Percentiles rank a stretch among this genome's conserved stretches.
phyloP scores from a whole-genome alignment of 2,329 filamentous ascomycete species.

The Fusarium solani-melongenae region DNA sequence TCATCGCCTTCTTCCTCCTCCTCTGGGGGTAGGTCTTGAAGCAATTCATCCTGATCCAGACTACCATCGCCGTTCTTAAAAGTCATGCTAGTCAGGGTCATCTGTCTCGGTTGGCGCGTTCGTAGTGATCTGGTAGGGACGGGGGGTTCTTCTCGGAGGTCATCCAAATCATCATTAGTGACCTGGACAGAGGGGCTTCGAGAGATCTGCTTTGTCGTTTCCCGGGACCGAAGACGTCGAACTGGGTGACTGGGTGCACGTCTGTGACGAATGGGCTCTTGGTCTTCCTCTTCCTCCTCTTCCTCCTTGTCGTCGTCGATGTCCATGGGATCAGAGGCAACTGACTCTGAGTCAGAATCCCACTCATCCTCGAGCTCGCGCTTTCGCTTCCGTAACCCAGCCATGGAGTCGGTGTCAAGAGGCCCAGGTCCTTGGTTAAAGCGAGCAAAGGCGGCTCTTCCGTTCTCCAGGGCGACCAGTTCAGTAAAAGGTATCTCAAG shows the following conservation, averaged over 20 bases:
- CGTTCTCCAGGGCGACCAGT: conserved; percentile 48
- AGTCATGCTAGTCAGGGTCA: conserved; percentile 38
- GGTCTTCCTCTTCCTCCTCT: conserved; percentile 34
- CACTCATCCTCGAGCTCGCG: conserved; percentile 42
- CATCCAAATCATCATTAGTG: conserved; percentile 36
- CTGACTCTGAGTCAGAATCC: conserved; percentile 41
- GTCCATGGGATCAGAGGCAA: conserved; percentile 42
- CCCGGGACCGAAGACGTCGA: conserved; percentile 42
- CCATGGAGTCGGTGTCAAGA: conserved; percentile 32
- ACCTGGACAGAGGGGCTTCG: conserved; percentile 20
- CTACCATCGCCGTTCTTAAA: conserved; percentile 36
- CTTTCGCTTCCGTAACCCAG: conserved; percentile 47
- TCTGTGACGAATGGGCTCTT: conserved; percentile 14
- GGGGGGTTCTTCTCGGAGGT: conserved; percentile 11
- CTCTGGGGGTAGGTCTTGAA: conserved; percentile 39
- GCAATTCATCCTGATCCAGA: conserved; percentile 49
- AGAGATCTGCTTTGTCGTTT: conserved; percentile 35
- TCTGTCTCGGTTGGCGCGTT: conserved; percentile 41
- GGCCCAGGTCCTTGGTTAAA: conserved; percentile 29
- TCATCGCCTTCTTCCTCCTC: conserved; percentile 49
- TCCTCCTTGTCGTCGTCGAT: conserved; percentile 41
- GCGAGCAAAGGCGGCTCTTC: conserved; percentile 42
- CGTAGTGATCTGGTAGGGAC: conserved; percentile 37
- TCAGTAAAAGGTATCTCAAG: conserved; percentile 46
- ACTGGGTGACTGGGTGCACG: conserved; percentile 14